These are phyloP conservation scores for Pleurotus tuoliensis DNA, from an alignment of 768 basidiomycete species.

Conservation along the genomic window DNA sequence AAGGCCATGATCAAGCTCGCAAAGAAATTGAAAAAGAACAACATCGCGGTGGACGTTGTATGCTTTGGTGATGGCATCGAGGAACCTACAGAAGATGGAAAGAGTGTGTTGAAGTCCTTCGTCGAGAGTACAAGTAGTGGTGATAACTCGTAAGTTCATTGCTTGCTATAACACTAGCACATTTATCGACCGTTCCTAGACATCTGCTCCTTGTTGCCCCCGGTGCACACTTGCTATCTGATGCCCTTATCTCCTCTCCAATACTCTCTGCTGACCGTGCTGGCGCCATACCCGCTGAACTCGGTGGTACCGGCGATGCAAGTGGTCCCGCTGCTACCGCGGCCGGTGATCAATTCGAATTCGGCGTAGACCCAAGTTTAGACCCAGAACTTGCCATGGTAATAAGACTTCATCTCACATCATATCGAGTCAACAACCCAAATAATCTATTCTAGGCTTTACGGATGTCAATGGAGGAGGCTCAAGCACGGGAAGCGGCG, in stretches of 20 bases:
- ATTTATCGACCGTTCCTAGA: constrained; percentile 32
- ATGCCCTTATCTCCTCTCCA: constrained; percentile 74
- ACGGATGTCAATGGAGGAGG: constrained; percentile 96
- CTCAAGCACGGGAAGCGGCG: constrained; percentile 69
- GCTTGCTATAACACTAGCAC: neutral
- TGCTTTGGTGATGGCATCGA: constrained; percentile 89
- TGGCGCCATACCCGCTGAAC: constrained; percentile 65
- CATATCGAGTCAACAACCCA: constrained; percentile 1
- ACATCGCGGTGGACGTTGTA: constrained; percentile 91
- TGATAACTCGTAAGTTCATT: constrained; percentile 76
- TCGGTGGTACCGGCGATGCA: constrained; percentile 43
- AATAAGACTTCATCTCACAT: constrained; percentile 16
- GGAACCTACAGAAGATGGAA: constrained; percentile 54
- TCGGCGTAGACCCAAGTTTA: constrained; percentile 90
- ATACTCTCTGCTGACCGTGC: constrained; percentile 76
- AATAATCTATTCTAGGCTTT: constrained; percentile 57
- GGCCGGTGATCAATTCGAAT: constrained; percentile 41
- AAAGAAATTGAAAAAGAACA: constrained; percentile 99
- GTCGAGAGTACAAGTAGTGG: constrained; percentile 76
- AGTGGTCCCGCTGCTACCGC: constrained; percentile 43
- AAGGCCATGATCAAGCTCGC: constrained; percentile 83
- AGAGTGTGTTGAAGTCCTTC: constrained; percentile 69
- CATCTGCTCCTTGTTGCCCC: constrained; percentile 80
- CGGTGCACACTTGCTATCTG: constrained; percentile 78
- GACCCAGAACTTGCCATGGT: constrained; percentile 98